Evolutionary conservation across 116 monocot species (phyloP).

Genomic region (Trichopus zeylanicus): DNA sequence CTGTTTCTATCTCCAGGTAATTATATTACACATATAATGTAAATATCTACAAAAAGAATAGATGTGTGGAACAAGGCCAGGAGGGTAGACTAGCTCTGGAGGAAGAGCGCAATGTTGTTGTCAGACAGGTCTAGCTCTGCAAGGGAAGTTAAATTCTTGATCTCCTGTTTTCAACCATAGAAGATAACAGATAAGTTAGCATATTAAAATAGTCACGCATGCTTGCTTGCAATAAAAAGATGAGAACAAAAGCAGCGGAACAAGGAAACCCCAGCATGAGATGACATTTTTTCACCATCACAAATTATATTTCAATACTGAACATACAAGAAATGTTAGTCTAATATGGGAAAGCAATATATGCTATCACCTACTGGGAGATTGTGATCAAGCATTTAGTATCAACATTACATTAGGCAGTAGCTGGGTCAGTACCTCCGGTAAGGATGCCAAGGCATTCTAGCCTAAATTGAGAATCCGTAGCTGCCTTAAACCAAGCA

Average conservation of each 20-base stretch:
- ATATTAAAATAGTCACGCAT: background rate
- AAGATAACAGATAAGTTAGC: background rate
- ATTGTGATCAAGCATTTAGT: too few relatives aligned
- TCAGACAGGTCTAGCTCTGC: constrained; percentile 69
- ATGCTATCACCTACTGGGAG: too few relatives aligned
- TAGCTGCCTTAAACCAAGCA: constrained; percentile 38
- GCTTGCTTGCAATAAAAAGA: background rate
- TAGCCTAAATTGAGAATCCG: constrained; percentile 76
- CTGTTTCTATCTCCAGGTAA: background rate
- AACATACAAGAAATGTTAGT: too few relatives aligned
- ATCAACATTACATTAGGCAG: too few relatives aligned
- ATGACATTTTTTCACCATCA: too few relatives aligned
- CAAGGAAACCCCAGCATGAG: too few relatives aligned
- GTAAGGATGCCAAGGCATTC: constrained; percentile 54
- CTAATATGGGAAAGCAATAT: too few relatives aligned
- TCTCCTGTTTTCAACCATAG: constrained; percentile 52
- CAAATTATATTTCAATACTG: too few relatives aligned
- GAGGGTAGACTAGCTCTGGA: constrained; percentile 58
- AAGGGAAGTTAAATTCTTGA: constrained; percentile 63
- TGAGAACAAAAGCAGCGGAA: background rate
- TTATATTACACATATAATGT: background rate
- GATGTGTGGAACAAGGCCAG: background rate
- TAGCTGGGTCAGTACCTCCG: constrained; percentile 8
- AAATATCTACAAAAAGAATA: background rate
- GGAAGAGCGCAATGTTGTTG: constrained; percentile 83